Percentiles rank a stretch among this genome's conserved stretches.
These are phyloP conservation scores for Ceratobasidium sp. DNA, from an alignment of 1,284 basidiomycete genomes.

Conservation along the genomic window DNA sequence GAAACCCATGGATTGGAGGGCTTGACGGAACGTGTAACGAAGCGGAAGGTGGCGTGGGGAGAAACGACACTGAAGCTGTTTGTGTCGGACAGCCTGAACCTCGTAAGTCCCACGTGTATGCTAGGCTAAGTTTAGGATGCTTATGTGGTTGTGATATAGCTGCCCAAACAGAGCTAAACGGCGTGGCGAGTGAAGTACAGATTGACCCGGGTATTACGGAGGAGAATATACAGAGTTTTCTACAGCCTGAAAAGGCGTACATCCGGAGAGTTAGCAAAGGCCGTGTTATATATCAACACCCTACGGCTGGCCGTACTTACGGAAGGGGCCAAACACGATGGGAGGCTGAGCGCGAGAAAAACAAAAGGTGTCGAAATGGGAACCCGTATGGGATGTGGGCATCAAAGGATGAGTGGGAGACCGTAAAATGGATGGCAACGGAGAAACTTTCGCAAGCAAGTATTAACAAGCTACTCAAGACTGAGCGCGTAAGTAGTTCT, in stretches of 20 bases:
- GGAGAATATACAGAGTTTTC: neutral
- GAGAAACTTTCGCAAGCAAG: slow-evolving; percentile 2
- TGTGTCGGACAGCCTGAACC: neutral
- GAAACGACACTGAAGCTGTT: neutral
- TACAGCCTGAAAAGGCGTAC: neutral
- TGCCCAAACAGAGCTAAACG: neutral
- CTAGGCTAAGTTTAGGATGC: neutral
- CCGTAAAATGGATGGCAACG: slow-evolving; percentile 21
- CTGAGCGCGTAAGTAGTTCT: slow-evolving; percentile 14
- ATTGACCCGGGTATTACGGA: neutral
- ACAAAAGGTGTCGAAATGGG: neutral
- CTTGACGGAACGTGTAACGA: too few species aligned
- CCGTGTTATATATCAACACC: slow-evolving; percentile 11
- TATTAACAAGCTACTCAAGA: slow-evolving; percentile 1
- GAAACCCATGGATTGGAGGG: too few species aligned
- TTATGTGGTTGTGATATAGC: neutral
- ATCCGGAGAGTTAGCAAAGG: slow-evolving; percentile 10
- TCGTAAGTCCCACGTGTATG: neutral
- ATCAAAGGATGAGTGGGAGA: slow-evolving; percentile 1
- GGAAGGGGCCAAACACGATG: neutral
- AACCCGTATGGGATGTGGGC: slow-evolving; percentile 21
- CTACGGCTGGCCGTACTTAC: slow-evolving; percentile 7
- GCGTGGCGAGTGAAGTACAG: neutral
- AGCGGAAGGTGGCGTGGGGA: too few species aligned
- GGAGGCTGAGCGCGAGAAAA: neutral